Base-by-base conservation (phyloP, 345 rosid genomes). In the Linum lewisii region DNA sequence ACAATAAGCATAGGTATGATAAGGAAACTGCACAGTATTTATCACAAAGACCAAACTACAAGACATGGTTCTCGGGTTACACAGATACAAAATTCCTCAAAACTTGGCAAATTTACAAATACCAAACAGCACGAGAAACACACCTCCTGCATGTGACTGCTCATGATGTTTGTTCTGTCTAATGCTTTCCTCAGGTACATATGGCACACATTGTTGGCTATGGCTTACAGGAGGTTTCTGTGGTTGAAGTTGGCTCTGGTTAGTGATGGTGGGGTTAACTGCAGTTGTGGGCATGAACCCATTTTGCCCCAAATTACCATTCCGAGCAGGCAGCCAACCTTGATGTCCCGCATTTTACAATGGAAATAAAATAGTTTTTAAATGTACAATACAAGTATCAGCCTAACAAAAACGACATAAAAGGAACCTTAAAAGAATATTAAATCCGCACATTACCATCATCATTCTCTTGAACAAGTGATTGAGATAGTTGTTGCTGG, bases 131-230 rank as follows among this genome's bases (percentile, higher is more conserved):
- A 47, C 38, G 58, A 42, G 47, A 42, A 38, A 16, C 47, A 42
- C 13, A 42, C 47, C 47, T 11, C 62, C 67, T 36, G 59, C 56
- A 24, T n/a, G 58, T 36, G 70, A 67, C 22, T 58, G 23, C 62
- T 38, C 36, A 19, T 69, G 57, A 6, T 66, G 61, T 69, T 66
- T 58, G 19, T 60, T 65, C 57, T 51, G 73, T 38, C 36, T 52
- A 24, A n/a, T 54, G 55, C 61, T 59, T 54, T 65, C 63, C 50
- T 23, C 53, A 11, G 36, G 68, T 36, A 57, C 62, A 25, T 50
- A 21, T 52, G 60, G 32, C 52, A 52, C 72, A 61, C 51, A 52
- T 15, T 58, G 54, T 24, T 47, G 65, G 16, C 44, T 51, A 25
- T 61, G 14, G 66, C 62, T 70, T 44, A 26, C 25, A 24, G 58